Conservation (phyloP, 345 rosid species). For the Angophora floribunda region DNA sequence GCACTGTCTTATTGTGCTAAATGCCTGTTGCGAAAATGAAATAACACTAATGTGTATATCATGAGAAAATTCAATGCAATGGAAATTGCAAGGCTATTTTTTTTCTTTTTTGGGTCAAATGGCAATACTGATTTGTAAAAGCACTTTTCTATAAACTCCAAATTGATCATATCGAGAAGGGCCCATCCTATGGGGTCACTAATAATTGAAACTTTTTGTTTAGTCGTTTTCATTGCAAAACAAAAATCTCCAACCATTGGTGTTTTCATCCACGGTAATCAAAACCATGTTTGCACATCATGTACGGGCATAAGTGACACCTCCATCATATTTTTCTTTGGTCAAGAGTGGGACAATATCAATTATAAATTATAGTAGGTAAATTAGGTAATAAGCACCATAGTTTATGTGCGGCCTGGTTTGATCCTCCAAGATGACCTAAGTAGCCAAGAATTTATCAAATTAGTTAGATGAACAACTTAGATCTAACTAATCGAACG, state of each 20-base stretch:
- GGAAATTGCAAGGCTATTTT: neutral
- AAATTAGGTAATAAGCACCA: neutral
- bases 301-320: neutral
- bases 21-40: neutral
- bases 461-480: neutral
- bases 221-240: neutral
- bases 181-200: neutral
- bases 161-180: neutral
- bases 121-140: neutral
- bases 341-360: neutral
- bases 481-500: neutral
- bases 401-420: neutral
- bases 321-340: neutral
- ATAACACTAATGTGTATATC: neutral
- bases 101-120: neutral
- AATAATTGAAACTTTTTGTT: neutral
- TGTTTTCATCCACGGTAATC: neutral
- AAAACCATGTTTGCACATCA: neutral
- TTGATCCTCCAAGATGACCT: neutral
- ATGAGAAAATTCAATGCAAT: neutral
- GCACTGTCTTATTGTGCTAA: neutral
- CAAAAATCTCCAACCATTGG: neutral
- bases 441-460: neutral
- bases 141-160: neutral
- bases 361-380: neutral